A percentile compares a stretch with the other conserved stretches of the same genome.
These are phyloP conservation scores for Parsonsia alboflavescens DNA, from an alignment of 257 asterid genomes.

Conservation along the genomic window DNA sequence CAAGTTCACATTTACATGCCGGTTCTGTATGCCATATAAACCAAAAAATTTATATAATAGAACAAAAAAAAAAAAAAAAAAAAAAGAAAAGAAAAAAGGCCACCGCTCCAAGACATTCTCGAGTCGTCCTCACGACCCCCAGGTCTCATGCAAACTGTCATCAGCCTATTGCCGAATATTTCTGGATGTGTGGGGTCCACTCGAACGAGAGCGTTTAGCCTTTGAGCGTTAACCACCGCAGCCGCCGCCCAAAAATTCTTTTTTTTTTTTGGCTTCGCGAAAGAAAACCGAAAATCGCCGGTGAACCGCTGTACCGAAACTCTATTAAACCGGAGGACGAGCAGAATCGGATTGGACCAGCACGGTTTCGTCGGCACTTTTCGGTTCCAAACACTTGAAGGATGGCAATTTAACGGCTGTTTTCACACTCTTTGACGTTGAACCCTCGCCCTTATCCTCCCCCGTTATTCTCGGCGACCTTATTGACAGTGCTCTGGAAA, in stretches of 20 bases:
- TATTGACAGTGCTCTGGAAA: slow-evolving; percentile 51
- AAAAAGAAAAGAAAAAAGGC: neutral
- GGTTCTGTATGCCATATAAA: neutral
- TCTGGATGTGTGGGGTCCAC: slow-evolving; percentile 9
- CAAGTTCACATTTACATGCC: slow-evolving; percentile 4
- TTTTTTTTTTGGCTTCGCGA: slow-evolving; percentile 6
- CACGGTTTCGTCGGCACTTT: slow-evolving; percentile 43
- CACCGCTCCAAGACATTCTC: neutral
- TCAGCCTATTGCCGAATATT: neutral
- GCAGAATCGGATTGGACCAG: slow-evolving; percentile 24
- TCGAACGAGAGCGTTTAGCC: neutral
- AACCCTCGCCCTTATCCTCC: slow-evolving; percentile 41
- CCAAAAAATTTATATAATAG: neutral
- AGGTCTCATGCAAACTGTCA: neutral
- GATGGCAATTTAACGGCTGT: slow-evolving; percentile 49
- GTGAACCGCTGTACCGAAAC: neutral
- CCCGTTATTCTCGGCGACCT: slow-evolving; percentile 46
- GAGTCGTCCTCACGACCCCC: neutral
- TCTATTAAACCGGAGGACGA: slow-evolving; percentile 37
- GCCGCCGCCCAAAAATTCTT: too few species aligned
- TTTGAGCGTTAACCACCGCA: neutral
- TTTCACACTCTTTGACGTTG: slow-evolving; percentile 28
- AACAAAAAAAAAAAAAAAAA: neutral
- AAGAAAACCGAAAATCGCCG: neutral
- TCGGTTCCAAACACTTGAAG: slow-evolving; percentile 66